A percentile compares a stretch with the other conserved stretches of the same genome.
Conservation (phyloP, 495 filamentous ascomycete species). For the Lentithecium fluviatile region DNA sequence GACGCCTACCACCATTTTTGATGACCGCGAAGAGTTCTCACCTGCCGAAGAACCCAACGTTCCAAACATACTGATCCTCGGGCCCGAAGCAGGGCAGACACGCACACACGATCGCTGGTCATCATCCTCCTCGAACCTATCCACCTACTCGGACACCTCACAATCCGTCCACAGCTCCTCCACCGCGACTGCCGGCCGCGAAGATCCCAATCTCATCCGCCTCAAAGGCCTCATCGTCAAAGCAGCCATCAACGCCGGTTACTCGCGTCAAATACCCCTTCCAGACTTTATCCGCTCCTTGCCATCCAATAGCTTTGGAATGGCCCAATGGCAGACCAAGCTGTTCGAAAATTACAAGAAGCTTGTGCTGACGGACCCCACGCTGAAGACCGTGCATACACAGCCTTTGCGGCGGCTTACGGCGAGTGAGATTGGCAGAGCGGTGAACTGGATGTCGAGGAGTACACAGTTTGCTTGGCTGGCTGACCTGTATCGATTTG, state of each 20-base stretch:
- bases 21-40: conserved; percentile 72
- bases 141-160: conserved; percentile 59
- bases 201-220: conserved; percentile 71
- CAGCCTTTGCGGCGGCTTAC: conserved; percentile 58
- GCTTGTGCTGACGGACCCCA: conserved; percentile 66
- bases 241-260: conserved; percentile 78
- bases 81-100: conserved; percentile 50
- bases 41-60: conserved; percentile 70
- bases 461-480: conserved; percentile 69
- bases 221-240: conserved; percentile 75
- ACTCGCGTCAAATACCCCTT: conserved; percentile 55
- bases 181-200: conserved; percentile 64
- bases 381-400: conserved; percentile 56
- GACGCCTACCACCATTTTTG: conserved; percentile 90
- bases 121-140: conserved; percentile 67
- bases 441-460: conserved; percentile 70
- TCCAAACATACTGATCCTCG: conserved; percentile 83
- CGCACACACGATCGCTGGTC: conserved; percentile 59
- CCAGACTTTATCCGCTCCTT: conserved; percentile 73
- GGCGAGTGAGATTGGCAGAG: conserved; percentile 71
- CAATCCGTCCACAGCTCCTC: conserved; percentile 49
- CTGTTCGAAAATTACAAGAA: conserved; percentile 76
- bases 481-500: conserved; percentile 74
- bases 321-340: conserved; percentile 63
- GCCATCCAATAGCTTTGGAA: conserved; percentile 73